Conservation (phyloP, 139 green algal genomes). For the Ettlia oleoabundans region DNA sequence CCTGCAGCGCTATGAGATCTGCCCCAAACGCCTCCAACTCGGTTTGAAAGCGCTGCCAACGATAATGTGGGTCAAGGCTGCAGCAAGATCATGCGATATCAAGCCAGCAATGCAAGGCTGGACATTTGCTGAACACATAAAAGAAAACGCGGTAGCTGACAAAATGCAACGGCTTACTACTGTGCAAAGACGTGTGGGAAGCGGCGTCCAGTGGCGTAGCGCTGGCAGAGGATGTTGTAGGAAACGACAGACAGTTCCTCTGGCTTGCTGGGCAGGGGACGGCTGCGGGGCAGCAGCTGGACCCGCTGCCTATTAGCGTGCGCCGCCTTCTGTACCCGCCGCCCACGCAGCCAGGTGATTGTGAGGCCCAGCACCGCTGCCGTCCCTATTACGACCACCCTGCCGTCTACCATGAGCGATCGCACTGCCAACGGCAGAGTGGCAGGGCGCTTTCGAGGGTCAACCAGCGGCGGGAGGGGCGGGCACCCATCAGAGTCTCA, state of each 20-base stretch:
- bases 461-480: neutral
- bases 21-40: slow-evolving; percentile 50
- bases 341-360: slow-evolving; percentile 13
- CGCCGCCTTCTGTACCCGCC: neutral
- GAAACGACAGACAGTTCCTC: slow-evolving; percentile 36
- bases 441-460: neutral
- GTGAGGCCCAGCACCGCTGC: neutral
- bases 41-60: slow-evolving; percentile 44
- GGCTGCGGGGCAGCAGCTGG: slow-evolving; percentile 7
- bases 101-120: no score
- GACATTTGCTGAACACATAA: no score
- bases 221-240: slow-evolving; percentile 63
- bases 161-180: no score
- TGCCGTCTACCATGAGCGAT: neutral
- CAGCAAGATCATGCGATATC: no score
- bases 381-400: neutral
- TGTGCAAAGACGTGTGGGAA: slow-evolving; percentile 48
- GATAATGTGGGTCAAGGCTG: slow-evolving; percentile 43
- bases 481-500: no score
- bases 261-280: neutral
- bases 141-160: no score
- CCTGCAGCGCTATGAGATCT: slow-evolving; percentile 65
- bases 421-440: neutral
- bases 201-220: slow-evolving; percentile 42
- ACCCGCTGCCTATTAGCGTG: neutral